A percentile compares a stretch with the other conserved stretches of the same genome.
phyloP scores from a whole-genome alignment of 176 grass and related monocot species.

The Avena eriantha region DNA sequence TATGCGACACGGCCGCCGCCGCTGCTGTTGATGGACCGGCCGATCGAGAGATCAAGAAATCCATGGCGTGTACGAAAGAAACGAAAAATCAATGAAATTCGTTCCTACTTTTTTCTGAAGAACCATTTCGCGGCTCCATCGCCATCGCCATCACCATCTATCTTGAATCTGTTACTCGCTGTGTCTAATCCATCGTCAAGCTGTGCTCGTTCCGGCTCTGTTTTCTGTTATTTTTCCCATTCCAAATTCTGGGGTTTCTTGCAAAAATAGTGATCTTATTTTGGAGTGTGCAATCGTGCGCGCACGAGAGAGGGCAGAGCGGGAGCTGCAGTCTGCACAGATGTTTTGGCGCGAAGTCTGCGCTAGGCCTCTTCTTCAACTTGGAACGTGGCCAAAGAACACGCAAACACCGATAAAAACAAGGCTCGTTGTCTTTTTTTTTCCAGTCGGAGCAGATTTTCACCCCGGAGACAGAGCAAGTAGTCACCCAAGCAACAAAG shows the following conservation, averaged over 20 bases:
- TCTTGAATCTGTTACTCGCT: background rate
- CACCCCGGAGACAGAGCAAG: too few species aligned
- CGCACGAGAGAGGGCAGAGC: background rate
- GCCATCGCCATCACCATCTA: background rate
- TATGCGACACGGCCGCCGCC: background rate
- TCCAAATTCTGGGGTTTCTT: background rate
- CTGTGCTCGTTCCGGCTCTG: background rate
- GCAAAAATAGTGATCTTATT: background rate
- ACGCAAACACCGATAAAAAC: background rate
- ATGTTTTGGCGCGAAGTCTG: slow-evolving; percentile 30
- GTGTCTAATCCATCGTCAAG: background rate
- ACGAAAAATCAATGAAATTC: background rate
- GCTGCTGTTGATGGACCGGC: background rate
- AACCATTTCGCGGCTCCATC: background rate
- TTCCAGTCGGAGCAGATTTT: background rate
- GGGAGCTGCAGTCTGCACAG: background rate
- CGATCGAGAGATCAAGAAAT: background rate
- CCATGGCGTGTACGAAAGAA: background rate
- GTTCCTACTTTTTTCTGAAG: background rate
- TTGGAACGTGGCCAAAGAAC: background rate
- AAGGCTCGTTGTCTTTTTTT: background rate
- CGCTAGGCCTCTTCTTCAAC: slow-evolving; percentile 28
- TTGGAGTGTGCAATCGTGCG: background rate
- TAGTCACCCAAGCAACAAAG: background rate
- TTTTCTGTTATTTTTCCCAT: background rate